Conservation (phyloP, 2,329 filamentous ascomycete genomes). For the Verticillium nubilum region DNA sequence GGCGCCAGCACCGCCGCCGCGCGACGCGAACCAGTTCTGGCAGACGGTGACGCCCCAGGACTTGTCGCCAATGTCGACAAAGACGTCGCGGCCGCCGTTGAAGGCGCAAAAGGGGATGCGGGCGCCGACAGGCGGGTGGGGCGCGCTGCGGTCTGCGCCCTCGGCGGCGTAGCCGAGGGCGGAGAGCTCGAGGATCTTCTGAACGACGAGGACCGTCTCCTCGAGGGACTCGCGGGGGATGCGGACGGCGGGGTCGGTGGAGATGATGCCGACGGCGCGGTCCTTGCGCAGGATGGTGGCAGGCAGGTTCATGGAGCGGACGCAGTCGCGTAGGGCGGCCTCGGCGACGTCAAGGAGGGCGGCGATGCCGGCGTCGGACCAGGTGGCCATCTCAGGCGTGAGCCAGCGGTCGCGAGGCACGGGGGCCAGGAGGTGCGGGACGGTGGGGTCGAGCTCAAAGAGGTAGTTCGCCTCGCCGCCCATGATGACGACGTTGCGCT, state of each 20-base stretch:
- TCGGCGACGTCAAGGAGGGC: conserved; percentile 87
- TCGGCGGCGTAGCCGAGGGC: conserved; percentile 33
- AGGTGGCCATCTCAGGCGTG: conserved; percentile 70
- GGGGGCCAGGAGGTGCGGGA: conserved; percentile 61
- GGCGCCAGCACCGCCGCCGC: conserved; percentile 34
- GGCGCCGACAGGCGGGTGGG: neutral
- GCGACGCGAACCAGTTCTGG: conserved; percentile 74
- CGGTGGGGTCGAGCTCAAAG: conserved; percentile 67
- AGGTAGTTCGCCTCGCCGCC: conserved; percentile 96
- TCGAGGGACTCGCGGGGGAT: conserved; percentile 87
- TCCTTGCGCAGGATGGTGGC: conserved; percentile 83
- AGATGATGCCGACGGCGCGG: conserved; percentile 74
- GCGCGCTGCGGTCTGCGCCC: conserved; percentile 14
- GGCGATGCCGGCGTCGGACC: conserved; percentile 72
- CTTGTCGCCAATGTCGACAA: conserved; percentile 98
- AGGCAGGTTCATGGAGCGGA: conserved; percentile 72
- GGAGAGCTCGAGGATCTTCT: conserved; percentile 84
- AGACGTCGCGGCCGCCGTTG: conserved; percentile 95
- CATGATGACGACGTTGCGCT: conserved; percentile 81
- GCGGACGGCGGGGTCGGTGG: conserved; percentile 54
- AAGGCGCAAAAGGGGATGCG: conserved; percentile 90
- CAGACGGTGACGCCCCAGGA: conserved; percentile 91
- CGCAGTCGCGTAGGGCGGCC: conserved; percentile 73
- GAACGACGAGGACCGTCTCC: conserved; percentile 90
- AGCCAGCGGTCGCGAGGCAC: conserved; percentile 66